Evolutionary conservation across 768 basidiomycete species (phyloP), one percentile per base, ranked within the genome.

Genomic region (Gloeostereum incarnatum): DNA sequence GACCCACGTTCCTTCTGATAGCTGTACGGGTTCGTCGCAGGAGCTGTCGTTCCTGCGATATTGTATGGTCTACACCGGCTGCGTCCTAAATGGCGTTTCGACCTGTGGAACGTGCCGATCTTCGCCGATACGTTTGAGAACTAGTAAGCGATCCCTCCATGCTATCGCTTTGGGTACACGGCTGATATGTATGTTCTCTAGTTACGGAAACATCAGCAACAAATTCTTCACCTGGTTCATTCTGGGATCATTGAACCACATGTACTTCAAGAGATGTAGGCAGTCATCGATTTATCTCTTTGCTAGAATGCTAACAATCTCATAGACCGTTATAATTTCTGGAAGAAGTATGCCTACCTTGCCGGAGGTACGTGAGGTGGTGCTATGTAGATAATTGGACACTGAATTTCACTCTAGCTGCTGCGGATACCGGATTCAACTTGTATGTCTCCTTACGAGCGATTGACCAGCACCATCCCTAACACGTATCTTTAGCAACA

Each of bases 281-380:
- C 13, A 7, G 10, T 35, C 10, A 19, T 19, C 16, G 8, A 3
- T 21, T 35, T 5, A 14, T 18, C 13, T n/a, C n/a, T n/a, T n/a
- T n/a, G n/a, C n/a, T n/a, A n/a, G n/a, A n/a, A n/a, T n/a, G n/a
- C n/a, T n/a, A n/a, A n/a, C n/a, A n/a, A n/a, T n/a, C 19, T 22
- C 7, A 34, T 18, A 44, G 45, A 43, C 25, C 27, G 38, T 29
- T 51, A 49, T 44, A 40, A 37, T 31, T 49, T 53, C 37, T 53
- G 52, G 52, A 53, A 51, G 48, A 49, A 44, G 17, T 53, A 49
- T 39, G 52, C 49, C 26, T 53, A 53, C 33, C 23, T 53, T 14
- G 40, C 42, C 1, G 43, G 49, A n/a, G n/a, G n/a, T n/a, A n/a
- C n/a, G n/a, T n/a, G n/a, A n/a, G n/a, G n/a, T n/a, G n/a, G n/a